Conservation (phyloP, 2,329 filamentous ascomycete species). For the Cyphellophora europaea region DNA sequence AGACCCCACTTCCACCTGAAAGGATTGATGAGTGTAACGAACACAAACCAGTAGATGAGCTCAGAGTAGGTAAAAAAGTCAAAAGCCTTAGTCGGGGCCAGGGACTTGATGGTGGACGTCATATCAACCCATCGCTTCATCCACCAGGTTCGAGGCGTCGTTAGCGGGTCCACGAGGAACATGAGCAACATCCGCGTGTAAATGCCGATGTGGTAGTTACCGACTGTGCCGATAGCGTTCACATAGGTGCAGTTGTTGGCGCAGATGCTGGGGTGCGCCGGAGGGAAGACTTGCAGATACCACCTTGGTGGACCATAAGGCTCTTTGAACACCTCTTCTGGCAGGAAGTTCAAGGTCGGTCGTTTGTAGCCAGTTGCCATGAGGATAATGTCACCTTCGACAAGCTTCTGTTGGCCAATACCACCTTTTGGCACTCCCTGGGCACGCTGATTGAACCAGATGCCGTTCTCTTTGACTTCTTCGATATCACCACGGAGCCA, state of each 20-base stretch:
- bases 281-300: constrained; percentile 82
- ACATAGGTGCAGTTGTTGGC: constrained; percentile 80
- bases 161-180: constrained; percentile 72
- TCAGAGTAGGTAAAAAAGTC: constrained; percentile 88
- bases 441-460: constrained; percentile 61
- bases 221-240: constrained; percentile 67
- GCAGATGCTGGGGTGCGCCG: constrained; percentile 61
- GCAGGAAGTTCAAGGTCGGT: constrained; percentile 64
- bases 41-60: constrained; percentile 75
- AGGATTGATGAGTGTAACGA: constrained; percentile 69
- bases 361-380: constrained; percentile 77
- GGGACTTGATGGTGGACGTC: constrained; percentile 61
- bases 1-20: constrained; percentile 86
- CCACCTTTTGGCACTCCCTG: constrained; percentile 69
- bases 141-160: constrained; percentile 60
- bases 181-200: constrained; percentile 79
- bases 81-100: constrained; percentile 65
- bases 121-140: constrained; percentile 85
- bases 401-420: constrained; percentile 55
- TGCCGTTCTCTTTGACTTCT: constrained; percentile 52
- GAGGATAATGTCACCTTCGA: constrained; percentile 67
- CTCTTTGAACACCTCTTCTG: constrained; percentile 60
- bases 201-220: constrained; percentile 84
- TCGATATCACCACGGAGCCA: constrained; percentile 78
- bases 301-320: constrained; percentile 74